Evolutionary conservation across 108 stramenopile species (phyloP).

Genomic region (Craspedostauros australis): DNA sequence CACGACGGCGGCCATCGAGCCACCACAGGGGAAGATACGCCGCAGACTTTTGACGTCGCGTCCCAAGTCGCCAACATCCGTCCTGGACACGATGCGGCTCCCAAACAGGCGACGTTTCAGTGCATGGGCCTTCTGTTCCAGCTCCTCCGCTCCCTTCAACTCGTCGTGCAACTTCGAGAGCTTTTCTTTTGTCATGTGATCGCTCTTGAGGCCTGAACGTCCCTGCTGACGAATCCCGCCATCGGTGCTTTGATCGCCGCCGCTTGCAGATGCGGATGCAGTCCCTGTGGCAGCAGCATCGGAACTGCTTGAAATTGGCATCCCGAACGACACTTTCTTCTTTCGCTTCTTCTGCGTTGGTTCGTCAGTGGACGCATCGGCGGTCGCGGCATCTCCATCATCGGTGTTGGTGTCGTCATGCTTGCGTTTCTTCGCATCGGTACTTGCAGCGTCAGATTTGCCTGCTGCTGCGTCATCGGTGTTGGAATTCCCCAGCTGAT

Average conservation of each 20-base stretch:
- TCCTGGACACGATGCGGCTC: constrained; percentile 76
- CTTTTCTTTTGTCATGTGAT: constrained; percentile 26
- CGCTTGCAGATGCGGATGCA: too few relatives aligned
- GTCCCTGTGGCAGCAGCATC: too few relatives aligned
- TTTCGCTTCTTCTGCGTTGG: constrained; percentile 23
- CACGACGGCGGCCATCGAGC: constrained; percentile 76
- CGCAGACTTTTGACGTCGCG: constrained; percentile 77
- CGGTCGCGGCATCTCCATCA: background rate
- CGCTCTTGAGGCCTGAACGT: constrained; percentile 1
- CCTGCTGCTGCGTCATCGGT: constrained; percentile 1
- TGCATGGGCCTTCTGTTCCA: constrained; percentile 55
- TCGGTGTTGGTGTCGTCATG: background rate
- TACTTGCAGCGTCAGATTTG: background rate
- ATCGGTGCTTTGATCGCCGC: constrained; percentile 34
- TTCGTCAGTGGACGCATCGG: background rate
- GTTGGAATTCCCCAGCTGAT: background rate
- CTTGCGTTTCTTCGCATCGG: constrained; percentile 12
- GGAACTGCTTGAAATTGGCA: background rate
- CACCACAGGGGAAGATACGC: constrained; percentile 81
- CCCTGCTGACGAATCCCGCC: constrained; percentile 28
- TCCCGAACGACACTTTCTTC: constrained; percentile 31
- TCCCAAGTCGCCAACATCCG: constrained; percentile 83
- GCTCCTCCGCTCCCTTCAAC: constrained; percentile 43
- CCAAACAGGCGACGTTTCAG: constrained; percentile 74
- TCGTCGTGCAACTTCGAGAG: constrained; percentile 38